Evolutionary conservation across 768 basidiomycete species (phyloP).

Genomic region (Trametes villosa): DNA sequence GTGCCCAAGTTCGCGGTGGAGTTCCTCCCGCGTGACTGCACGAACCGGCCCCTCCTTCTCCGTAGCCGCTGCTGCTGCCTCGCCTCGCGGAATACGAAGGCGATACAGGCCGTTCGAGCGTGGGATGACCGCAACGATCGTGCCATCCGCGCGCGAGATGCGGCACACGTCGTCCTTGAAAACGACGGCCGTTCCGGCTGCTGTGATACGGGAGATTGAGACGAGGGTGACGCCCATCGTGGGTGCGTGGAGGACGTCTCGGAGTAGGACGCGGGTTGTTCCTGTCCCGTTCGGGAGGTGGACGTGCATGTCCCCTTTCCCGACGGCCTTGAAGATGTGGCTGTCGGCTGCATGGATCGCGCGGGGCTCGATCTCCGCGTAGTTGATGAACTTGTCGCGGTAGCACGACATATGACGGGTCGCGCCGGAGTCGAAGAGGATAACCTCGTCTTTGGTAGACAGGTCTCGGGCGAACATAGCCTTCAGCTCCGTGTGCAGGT

Average conservation of each 20-base stretch:
- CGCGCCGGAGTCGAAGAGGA: constrained; percentile 41
- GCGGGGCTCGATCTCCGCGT: constrained; percentile 17
- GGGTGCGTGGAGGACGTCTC: constrained; percentile 30
- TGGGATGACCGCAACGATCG: not conserved
- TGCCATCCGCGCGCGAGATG: constrained; percentile 7
- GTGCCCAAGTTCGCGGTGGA: no score
- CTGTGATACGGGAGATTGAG: constrained; percentile 23
- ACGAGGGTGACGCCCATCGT: constrained; percentile 27
- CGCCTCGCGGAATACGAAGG: not conserved
- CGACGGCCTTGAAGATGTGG: no score
- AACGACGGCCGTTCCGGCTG: constrained; percentile 4
- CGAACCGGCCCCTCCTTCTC: not conserved
- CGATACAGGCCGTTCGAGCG: constrained; percentile 7
- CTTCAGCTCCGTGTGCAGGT: no score
- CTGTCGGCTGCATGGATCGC: constrained; percentile 35
- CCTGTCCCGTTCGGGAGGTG: constrained; percentile 25
- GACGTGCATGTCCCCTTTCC: constrained; percentile 29
- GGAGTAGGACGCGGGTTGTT: constrained; percentile 4
- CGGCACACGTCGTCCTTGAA: constrained; percentile 17
- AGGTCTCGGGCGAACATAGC: no score
- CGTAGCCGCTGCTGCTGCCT: not conserved
- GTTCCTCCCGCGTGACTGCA: constrained; percentile 18
- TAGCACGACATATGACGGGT: constrained; percentile 40
- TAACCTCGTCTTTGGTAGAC: constrained; percentile 9
- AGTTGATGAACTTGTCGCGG: constrained; percentile 35